A percentile compares a stretch with the other conserved stretches of the same genome.
phyloP scores from a whole-genome alignment of 495 filamentous ascomycete species.

The Daldinia caldariorum region DNA sequence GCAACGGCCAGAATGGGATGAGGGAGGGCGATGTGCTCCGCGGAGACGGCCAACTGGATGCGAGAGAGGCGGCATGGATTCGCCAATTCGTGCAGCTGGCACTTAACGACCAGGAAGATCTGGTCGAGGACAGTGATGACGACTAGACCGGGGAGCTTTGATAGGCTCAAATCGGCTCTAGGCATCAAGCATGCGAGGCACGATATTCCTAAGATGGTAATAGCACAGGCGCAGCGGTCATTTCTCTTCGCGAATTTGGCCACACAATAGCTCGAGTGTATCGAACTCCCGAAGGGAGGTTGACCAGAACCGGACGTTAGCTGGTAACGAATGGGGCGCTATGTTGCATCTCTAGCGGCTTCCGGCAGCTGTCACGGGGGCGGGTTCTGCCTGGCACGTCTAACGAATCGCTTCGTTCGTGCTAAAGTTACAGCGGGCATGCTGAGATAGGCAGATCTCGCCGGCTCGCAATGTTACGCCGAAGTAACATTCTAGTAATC shows the following conservation, averaged over 20 bases:
- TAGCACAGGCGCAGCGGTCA: slow-evolving; percentile 24
- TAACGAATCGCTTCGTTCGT: slow-evolving; percentile 38
- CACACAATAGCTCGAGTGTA: slow-evolving; percentile 37
- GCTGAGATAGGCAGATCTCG: slow-evolving; percentile 46
- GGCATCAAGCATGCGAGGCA: slow-evolving; percentile 37
- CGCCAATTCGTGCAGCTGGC: slow-evolving; percentile 64
- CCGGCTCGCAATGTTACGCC: slow-evolving; percentile 41
- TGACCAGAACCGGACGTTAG: slow-evolving; percentile 36
- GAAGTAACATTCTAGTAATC: slow-evolving; percentile 35
- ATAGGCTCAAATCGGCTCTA: slow-evolving; percentile 38
- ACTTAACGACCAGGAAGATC: slow-evolving; percentile 63
- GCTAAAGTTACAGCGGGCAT: slow-evolving; percentile 36
- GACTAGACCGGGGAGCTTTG: slow-evolving; percentile 39
- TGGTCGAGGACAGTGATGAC: slow-evolving; percentile 54
- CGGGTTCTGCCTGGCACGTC: slow-evolving; percentile 30
- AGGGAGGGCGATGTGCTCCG: slow-evolving; percentile 31
- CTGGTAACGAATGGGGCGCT: slow-evolving; percentile 44
- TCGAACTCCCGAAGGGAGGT: slow-evolving; percentile 45
- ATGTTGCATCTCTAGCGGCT: slow-evolving; percentile 45
- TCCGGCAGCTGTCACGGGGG: slow-evolving; percentile 48
- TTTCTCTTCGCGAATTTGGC: slow-evolving; percentile 26
- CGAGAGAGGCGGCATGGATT: slow-evolving; percentile 59
- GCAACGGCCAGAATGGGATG: slow-evolving; percentile 35
- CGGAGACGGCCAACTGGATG: slow-evolving; percentile 39
- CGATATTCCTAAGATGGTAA: slow-evolving; percentile 44